phyloP scores from a whole-genome alignment of 2,329 filamentous ascomycete genomes.

The Ceratocystis albifundus region DNA sequence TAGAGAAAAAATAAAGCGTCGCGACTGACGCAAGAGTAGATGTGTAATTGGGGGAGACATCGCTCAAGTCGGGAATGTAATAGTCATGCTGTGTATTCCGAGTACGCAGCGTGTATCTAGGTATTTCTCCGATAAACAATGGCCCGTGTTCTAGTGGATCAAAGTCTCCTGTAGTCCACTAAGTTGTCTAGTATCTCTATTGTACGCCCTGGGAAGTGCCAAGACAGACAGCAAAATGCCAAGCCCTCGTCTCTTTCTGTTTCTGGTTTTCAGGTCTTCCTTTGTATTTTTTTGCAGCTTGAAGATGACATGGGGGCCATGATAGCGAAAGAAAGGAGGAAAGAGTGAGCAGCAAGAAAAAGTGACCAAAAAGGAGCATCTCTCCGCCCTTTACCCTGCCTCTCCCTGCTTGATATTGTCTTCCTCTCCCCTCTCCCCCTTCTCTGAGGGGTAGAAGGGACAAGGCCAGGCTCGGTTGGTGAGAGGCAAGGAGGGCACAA shows the following conservation, averaged over 20 bases:
- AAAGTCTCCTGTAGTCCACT: neutral
- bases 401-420: neutral
- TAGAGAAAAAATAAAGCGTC: too few relatives aligned
- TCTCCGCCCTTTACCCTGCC: neutral
- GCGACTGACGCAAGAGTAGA: too few relatives aligned
- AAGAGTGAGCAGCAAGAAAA: neutral
- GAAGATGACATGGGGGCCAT: neutral
- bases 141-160: constrained; percentile 1
- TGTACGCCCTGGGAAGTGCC: neutral
- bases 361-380: neutral
- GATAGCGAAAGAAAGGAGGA: neutral
- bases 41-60: too few relatives aligned
- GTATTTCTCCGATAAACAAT: constrained; percentile 10
- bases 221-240: constrained; percentile 8
- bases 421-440: too few relatives aligned
- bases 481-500: neutral
- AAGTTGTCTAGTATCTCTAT: neutral
- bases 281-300: neutral
- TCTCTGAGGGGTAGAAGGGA: too few relatives aligned
- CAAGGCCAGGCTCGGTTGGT: neutral
- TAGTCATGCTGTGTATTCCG: too few relatives aligned
- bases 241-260: neutral
- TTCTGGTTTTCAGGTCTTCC: neutral
- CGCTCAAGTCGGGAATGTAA: too few relatives aligned
- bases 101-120: neutral